Conservation (phyloP, 2,329 filamentous ascomycete genomes). For the Trichoderma brevicompactum region DNA sequence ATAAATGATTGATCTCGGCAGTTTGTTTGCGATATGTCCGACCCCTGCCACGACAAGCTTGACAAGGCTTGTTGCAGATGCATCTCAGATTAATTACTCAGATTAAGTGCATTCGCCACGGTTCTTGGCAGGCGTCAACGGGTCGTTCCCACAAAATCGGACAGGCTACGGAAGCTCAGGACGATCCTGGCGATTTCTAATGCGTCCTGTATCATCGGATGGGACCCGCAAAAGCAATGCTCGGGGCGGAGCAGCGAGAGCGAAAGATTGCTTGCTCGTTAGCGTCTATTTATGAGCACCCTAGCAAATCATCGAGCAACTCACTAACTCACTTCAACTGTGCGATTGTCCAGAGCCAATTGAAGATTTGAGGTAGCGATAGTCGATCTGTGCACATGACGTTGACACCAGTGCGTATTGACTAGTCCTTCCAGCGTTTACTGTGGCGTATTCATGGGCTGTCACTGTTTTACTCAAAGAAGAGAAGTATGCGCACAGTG, state of each 20-base stretch:
- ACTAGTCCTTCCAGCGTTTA: neutral
- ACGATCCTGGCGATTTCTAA: too few species aligned
- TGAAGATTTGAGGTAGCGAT: neutral
- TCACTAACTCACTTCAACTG: neutral
- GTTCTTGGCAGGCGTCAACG: neutral
- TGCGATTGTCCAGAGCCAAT: neutral
- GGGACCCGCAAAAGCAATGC: too few species aligned
- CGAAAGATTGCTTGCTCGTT: too few species aligned
- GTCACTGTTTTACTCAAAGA: neutral
- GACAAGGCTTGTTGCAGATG: neutral
- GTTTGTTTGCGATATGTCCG: neutral
- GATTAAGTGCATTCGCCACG: neutral
- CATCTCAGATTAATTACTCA: neutral
- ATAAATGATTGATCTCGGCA: neutral
- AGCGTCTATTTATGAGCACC: too few species aligned
- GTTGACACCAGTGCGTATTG: neutral
- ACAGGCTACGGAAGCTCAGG: too few species aligned
- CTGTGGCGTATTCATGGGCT: neutral
- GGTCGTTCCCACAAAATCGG: neutral
- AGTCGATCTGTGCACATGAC: neutral
- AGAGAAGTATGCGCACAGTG: constrained; percentile 15
- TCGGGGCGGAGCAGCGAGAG: too few species aligned
- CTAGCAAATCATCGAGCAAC: neutral
- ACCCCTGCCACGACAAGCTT: neutral
- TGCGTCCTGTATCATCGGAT: too few species aligned